phyloP scores from a whole-genome alignment of 257 asterid species.

The Voacanga thouarsii region DNA sequence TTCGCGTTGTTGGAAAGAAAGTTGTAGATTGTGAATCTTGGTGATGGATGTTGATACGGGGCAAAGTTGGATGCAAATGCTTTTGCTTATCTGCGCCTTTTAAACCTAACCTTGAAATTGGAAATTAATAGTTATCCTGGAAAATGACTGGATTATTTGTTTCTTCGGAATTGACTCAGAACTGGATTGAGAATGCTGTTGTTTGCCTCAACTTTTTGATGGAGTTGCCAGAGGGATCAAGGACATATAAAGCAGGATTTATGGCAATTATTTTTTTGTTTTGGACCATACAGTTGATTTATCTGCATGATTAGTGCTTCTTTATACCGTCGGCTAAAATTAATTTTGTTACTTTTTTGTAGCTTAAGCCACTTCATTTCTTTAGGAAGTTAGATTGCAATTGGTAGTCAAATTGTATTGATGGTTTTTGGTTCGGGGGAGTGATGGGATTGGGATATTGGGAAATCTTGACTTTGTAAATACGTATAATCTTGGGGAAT shows the following conservation, averaged over 20 bases:
- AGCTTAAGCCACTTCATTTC: background rate
- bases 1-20: too few relatives aligned
- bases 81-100: background rate
- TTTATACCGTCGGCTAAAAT: background rate
- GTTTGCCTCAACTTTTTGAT: background rate
- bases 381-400: background rate
- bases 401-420: background rate
- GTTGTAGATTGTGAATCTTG: background rate
- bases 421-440: background rate
- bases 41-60: background rate
- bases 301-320: background rate
- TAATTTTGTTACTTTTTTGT: background rate
- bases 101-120: background rate
- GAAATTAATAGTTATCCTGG: background rate
- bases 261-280: background rate
- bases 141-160: background rate
- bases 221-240: background rate
- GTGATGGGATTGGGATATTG: background rate
- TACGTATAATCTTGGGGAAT: background rate
- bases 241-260: background rate
- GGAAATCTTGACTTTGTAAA: background rate
- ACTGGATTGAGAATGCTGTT: background rate
- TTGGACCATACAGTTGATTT: background rate
- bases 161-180: background rate
- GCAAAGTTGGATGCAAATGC: background rate